A percentile compares a stretch with the other conserved stretches of the same genome.
These are phyloP conservation scores for Tagetes erecta DNA, from an alignment of 129 eudicot genomes.

Conservation along the genomic window DNA sequence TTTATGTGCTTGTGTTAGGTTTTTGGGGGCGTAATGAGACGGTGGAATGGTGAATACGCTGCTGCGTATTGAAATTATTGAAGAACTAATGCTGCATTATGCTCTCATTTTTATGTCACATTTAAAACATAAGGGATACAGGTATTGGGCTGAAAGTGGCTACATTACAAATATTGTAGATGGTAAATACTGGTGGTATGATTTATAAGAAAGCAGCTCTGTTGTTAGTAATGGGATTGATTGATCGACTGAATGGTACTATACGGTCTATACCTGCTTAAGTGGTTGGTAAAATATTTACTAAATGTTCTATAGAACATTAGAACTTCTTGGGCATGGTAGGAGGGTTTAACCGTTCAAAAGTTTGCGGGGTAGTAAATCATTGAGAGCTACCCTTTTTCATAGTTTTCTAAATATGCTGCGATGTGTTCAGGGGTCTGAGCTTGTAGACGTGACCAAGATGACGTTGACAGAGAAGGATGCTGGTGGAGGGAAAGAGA, in stretches of 20 bases:
- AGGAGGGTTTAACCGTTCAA: neutral
- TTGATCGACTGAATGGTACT: neutral
- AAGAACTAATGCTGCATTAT: slow-evolving; percentile 1
- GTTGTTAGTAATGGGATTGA: neutral
- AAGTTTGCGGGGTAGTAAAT: neutral
- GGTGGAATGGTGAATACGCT: neutral
- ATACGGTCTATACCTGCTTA: neutral
- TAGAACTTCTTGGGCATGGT: neutral
- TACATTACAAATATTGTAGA: neutral
- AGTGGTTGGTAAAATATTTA: neutral
- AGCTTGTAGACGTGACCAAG: slow-evolving; percentile 24
- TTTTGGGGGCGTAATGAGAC: neutral
- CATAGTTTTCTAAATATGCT: neutral
- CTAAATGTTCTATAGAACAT: neutral
- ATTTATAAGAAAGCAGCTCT: neutral
- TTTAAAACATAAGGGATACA: neutral
- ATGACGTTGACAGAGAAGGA: slow-evolving; percentile 78
- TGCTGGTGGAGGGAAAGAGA: slow-evolving; percentile 52
- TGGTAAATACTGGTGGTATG: slow-evolving; percentile 2
- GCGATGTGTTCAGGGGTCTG: slow-evolving; percentile 35
- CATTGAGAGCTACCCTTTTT: neutral
- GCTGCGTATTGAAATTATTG: neutral
- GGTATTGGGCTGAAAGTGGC: neutral
- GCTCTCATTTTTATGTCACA: neutral
- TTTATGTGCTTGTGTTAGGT: slow-evolving; percentile 11